Percentiles rank a stretch among this genome's conserved stretches.
These are phyloP conservation scores for Neltuma alba DNA, from an alignment of 306 rosid species.

Conservation along the genomic window DNA sequence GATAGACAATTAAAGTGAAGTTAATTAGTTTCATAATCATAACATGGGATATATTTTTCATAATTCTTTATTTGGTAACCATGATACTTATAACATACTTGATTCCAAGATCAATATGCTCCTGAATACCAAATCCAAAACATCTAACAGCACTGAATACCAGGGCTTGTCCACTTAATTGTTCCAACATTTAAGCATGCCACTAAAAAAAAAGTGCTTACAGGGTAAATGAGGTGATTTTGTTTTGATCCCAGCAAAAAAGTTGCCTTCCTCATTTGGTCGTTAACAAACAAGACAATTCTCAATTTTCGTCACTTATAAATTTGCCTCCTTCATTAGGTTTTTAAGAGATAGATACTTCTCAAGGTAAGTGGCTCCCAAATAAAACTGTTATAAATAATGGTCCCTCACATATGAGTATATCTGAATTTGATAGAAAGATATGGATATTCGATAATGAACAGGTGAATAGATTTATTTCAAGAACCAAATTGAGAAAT, in stretches of 20 bases:
- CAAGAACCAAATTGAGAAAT: neutral
- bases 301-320: neutral
- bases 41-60: neutral
- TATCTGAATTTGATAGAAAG: no score
- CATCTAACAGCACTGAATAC: no score
- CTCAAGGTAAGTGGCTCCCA: neutral
- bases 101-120: slow-evolving; percentile 74
- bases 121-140: slow-evolving; percentile 76
- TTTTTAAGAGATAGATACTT: neutral
- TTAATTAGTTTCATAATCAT: neutral
- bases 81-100: slow-evolving; percentile 41
- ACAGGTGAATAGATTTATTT: no score
- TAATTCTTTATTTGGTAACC: neutral
- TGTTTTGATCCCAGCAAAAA: neutral
- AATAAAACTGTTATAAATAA: neutral
- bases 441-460: no score
- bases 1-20: neutral
- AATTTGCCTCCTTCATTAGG: no score
- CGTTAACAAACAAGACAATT: neutral
- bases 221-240: neutral
- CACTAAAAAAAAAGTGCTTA: neutral
- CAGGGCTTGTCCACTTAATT: slow-evolving; percentile 68
- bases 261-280: neutral
- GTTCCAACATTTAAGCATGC: slow-evolving; percentile 53
- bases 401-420: neutral